These are phyloP conservation scores for Arxiozyma slooffiae DNA, from an alignment of 1,139 yeast genomes.

Conservation along the genomic window DNA sequence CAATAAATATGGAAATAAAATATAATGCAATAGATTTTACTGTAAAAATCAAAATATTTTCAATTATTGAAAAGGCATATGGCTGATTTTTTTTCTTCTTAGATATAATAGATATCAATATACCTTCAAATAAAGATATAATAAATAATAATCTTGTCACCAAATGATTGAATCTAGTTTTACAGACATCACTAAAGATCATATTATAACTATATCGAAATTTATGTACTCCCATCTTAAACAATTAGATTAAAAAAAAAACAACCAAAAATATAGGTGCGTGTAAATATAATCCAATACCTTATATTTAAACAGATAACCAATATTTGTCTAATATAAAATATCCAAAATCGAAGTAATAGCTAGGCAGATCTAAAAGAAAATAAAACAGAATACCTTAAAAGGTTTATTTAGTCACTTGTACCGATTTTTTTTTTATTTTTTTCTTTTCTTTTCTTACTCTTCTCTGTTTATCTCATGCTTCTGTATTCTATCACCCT, in stretches of 20 bases:
- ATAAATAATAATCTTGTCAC: constrained; percentile 32
- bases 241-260: no score
- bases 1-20: constrained; percentile 35
- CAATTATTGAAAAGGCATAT: constrained; percentile 11
- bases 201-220: constrained; percentile 31
- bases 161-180: constrained; percentile 33
- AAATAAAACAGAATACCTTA: neutral
- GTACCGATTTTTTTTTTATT: no score
- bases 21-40: constrained; percentile 30
- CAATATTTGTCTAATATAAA: neutral
- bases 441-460: no score
- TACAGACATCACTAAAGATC: constrained; percentile 34
- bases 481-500: neutral
- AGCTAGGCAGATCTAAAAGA: no score
- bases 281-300: no score
- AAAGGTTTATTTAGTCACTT: neutral
- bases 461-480: no score
- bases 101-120: constrained; percentile 26
- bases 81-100: constrained; percentile 4
- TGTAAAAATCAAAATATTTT: constrained; percentile 26
- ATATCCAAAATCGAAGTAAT: no score
- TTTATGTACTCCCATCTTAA: constrained; percentile 5
- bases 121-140: constrained; percentile 27
- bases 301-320: no score
- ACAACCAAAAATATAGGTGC: neutral